Base-by-base conservation (phyloP, 345 rosid species). In the Pistacia integerrima region DNA sequence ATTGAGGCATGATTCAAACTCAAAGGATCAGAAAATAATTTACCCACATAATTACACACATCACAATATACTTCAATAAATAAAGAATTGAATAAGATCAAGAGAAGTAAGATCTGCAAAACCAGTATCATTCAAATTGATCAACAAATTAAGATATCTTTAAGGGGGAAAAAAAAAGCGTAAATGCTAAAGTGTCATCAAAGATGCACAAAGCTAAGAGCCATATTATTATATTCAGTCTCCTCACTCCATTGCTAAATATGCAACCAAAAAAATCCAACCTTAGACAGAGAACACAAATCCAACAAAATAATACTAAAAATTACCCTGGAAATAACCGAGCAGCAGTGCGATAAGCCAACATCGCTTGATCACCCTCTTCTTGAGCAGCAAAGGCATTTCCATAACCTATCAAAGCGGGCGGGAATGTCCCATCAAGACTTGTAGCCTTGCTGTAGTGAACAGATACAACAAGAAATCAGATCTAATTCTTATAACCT, bases 291-390 rank as follows among this genome's bases (percentile, higher is more conserved):
- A 66, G 22, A 25, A 75, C 54, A 55, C 66, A 30, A 64, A 56
- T 36, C 35, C 52, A 35, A 52, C 36, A 46, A 48, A 52, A 11
- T 54, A 59, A 59, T 6, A 70, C 3, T 11, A 49, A n/a, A 30
- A 22, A 51, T 81, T 91, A 96, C 99, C 99, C 98, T 17, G 99
- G 99, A 84, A 96, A 93, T 78, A 96, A 84, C 61, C 97, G 92
- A 76, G 97, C 98, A 66, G 97, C 98, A 55, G 91, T 90, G 14
- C 98, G 96, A 79, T 96, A 96, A 76, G 94, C 97, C 7, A 97
- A 84, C 99, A 96, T 92, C 76, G 98, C 98, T 83, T 92, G 98
- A 80, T 96, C 99, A 72, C 97, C 97, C 85, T 92, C 99, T 66
- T 94, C 97, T 84, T 86, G 87, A 74, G 92, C 93, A 41, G 97